Percentiles rank a stretch among this genome's conserved stretches.
phyloP scores from a whole-genome alignment of 2,329 filamentous ascomycete species.

The Trichoderma asperellum region DNA sequence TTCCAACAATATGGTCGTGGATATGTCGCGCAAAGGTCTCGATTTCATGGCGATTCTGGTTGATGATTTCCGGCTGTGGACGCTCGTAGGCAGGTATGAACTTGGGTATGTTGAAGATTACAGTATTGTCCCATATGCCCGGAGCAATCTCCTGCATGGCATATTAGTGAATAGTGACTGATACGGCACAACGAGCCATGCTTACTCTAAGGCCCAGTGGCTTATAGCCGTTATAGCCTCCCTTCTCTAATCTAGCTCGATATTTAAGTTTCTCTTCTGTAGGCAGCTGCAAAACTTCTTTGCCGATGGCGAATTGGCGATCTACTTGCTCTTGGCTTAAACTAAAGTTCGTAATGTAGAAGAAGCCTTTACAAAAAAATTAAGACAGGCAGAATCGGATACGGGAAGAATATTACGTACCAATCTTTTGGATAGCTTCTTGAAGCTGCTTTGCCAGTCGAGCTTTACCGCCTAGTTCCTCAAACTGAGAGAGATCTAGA shows the following conservation, averaged over 20 bases:
- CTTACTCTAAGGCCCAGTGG: constrained; percentile 48
- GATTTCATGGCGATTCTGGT: constrained; percentile 39
- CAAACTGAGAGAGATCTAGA: constrained; percentile 59
- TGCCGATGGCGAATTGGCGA: constrained; percentile 63
- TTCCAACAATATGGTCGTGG: constrained; percentile 40
- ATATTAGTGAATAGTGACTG: not conserved
- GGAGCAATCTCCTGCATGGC: constrained; percentile 39
- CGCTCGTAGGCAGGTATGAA: constrained; percentile 43
- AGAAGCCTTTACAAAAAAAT: constrained; percentile 49
- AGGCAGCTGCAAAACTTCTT: constrained; percentile 60
- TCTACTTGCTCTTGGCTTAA: constrained; percentile 64
- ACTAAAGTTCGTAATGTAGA: constrained; percentile 66
- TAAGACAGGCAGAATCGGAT: too few species aligned
- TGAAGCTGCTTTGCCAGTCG: constrained; percentile 57
- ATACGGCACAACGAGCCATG: constrained; percentile 3
- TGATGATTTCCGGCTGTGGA: constrained; percentile 42
- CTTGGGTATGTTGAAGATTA: constrained; percentile 49
- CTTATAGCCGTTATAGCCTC: constrained; percentile 62
- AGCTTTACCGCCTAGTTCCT: constrained; percentile 58
- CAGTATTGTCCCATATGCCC: constrained; percentile 44
- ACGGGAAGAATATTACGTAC: not conserved
- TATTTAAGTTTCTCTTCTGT: constrained; percentile 63
- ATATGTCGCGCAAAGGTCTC: constrained; percentile 44
- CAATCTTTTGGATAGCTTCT: constrained; percentile 54
- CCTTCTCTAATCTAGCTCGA: constrained; percentile 53